Base-by-base conservation (phyloP, 257 asterid species). In the Solanum paucissectum region DNA sequence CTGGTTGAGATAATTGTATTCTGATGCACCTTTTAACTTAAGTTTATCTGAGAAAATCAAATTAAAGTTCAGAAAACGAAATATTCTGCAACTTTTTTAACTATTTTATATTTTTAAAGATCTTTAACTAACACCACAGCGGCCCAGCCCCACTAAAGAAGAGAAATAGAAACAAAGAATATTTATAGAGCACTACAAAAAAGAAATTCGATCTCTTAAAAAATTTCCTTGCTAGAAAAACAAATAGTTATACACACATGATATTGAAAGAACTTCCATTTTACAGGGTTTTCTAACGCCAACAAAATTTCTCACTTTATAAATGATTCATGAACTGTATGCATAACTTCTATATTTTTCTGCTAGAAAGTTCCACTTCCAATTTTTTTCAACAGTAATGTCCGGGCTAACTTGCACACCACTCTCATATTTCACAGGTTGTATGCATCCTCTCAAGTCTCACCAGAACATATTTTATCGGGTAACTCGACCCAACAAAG, bases 1-100 rank as follows among this genome's bases (percentile, higher is more conserved):
- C 89, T 93, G 99, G 86, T 91, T 94, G 77, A 96, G 98, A 92
- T 94, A 96, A 58, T 88, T 91, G 93, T 93, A 96, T 74, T 92
- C 98, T 69, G 90, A 87, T 83, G 98, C 97, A 86, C 86, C 89
- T 91, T 92, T 94, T 88, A 96, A 89, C 92, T 89, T 96, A 90
- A 96, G 90, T 89, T 91, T 94, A 87, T 91, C 99, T 96, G 97
- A 86, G 90, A 86, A 25, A 87, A 86, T 88, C 74, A 90, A 42
- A 86, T 72, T 29, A 21, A 29, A 32, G 44, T 20, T 52, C 66
- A 29, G 68, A 81, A 44, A 33, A 46, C 1, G 32, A 81, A 44
- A 49, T 49, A 21, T 25, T 81, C 68, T 49, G 44, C 86, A 29
- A 3, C 20, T 82, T 32, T 11, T 29, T 16, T 29, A 49, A 82